Base-by-base conservation (phyloP, 345 rosid genomes). In the Pistacia integerrima region DNA sequence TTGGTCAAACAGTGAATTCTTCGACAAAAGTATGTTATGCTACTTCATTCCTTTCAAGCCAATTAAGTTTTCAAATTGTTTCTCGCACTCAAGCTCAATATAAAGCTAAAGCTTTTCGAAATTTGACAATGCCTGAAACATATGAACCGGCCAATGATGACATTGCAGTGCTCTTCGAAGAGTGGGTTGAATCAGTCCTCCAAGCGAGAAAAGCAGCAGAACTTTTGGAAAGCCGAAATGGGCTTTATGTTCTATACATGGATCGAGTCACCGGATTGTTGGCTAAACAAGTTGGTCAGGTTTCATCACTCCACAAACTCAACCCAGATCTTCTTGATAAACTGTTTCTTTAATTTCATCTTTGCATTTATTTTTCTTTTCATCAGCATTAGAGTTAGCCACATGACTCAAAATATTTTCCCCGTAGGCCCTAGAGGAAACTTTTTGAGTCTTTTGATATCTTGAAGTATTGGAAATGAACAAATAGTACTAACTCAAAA, bases 201-300 rank as follows among this genome's bases (percentile, higher is more conserved):
- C 94, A 89, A 41, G 94, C 93, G 51, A 85, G 86, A 75, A 89
- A 92, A 84, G 88, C 93, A 54, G 71, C 86, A 49, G 87, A 82
- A 67, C 84, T 86, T 52, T 71, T 91, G 87, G 98, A 94, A 76
- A 89, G 75, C 84, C 89, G 97, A 82, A 91, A 84, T 36, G 93
- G 93, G 72, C 87, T 96, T 51, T 90, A 93, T 76, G 83, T 83
- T 69, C 82, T 86, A 6, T 92, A 90, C 92, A 87, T 93, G 92
- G 99, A 96, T 80, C 88, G 95, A 71, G 84, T 93, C 74, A 75
- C 79, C 0, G 93, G 93, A 72, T 84, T 80, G 75, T 86, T 96
- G 85, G 88, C 90, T 46, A 91, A 84, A 79, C 85, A 78, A 67
- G 79, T 90, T 56, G 85, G 84, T 64, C 92, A 84, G 76, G 78